These are phyloP conservation scores for Tuctoria greenei DNA, from an alignment of 176 grass and related monocot species.

Conservation along the genomic window DNA sequence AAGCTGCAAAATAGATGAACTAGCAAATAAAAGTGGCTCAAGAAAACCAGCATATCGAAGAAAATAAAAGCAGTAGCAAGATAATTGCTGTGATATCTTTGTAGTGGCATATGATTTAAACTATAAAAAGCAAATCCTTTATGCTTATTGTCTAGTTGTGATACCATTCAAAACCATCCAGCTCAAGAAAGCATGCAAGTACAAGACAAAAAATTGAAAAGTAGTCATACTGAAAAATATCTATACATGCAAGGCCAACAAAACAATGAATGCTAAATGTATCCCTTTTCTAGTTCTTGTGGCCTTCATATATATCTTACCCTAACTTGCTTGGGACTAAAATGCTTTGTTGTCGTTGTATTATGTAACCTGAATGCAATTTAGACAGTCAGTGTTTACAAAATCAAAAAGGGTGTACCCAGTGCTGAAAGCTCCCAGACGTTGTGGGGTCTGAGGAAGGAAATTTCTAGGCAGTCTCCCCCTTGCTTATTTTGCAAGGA, in stretches of 20 bases:
- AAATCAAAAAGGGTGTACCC: too few relatives aligned
- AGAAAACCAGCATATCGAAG: slow-evolving; percentile 2
- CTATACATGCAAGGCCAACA: background rate
- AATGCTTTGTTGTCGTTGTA: background rate
- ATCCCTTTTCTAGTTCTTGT: background rate
- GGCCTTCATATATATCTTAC: background rate
- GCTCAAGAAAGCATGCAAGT: background rate
- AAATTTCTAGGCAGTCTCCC: too few relatives aligned
- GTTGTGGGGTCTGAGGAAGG: too few relatives aligned
- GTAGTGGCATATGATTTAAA: background rate
- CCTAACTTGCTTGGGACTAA: background rate
- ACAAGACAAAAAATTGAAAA: background rate
- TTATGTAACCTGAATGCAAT: too few relatives aligned
- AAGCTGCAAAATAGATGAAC: background rate
- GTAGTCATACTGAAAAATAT: background rate
- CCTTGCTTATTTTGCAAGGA: too few relatives aligned
- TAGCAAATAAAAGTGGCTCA: background rate
- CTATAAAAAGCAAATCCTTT: background rate
- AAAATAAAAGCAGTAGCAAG: background rate
- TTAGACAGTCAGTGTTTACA: too few relatives aligned
- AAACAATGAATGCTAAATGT: slow-evolving; percentile 26
- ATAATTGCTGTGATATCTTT: background rate
- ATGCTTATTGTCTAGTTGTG: background rate
- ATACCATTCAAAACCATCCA: background rate
- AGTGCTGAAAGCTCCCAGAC: too few relatives aligned